These are phyloP conservation scores for Mrakia gelida DNA, from an alignment of 768 basidiomycete genomes.

Conservation along the genomic window DNA sequence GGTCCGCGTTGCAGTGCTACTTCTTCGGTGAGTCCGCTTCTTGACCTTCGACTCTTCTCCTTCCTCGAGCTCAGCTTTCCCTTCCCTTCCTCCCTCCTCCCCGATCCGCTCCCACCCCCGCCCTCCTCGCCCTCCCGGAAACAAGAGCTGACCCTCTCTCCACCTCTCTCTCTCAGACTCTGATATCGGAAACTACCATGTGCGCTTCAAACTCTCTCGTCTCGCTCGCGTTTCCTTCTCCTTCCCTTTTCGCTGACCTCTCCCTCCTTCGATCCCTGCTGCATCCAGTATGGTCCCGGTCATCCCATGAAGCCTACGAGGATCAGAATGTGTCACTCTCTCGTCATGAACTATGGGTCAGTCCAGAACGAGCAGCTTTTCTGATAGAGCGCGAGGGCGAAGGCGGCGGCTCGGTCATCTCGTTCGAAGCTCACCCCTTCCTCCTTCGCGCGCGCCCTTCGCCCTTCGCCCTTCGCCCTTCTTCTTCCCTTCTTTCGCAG, in stretches of 20 bases:
- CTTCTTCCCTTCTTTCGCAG: slow-evolving; percentile 40
- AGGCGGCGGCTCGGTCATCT: neutral
- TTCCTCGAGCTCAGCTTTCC: neutral
- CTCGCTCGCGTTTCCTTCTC: neutral
- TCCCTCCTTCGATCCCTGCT: neutral
- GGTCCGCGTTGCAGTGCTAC: slow-evolving; percentile 25
- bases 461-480: neutral
- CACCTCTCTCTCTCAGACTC: neutral
- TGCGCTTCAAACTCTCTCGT: neutral
- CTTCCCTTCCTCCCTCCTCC: neutral
- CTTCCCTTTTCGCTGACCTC: neutral
- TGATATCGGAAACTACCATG: slow-evolving; percentile 92
- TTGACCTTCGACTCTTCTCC: neutral
- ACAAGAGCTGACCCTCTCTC: neutral
- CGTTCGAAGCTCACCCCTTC: neutral
- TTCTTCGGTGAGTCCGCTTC: slow-evolving; percentile 30
- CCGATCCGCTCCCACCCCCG: neutral
- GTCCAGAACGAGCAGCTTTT: neutral
- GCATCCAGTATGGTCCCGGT: slow-evolving; percentile 50
- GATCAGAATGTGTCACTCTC: slow-evolving; percentile 98
- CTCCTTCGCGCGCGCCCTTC: neutral
- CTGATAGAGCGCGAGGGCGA: too few relatives aligned
- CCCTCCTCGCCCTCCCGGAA: neutral
- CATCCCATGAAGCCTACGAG: slow-evolving; percentile 83
- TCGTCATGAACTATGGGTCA: slow-evolving; percentile 77